phyloP scores from a whole-genome alignment of 306 rosid species.

The Cucurbita maxima region DNA sequence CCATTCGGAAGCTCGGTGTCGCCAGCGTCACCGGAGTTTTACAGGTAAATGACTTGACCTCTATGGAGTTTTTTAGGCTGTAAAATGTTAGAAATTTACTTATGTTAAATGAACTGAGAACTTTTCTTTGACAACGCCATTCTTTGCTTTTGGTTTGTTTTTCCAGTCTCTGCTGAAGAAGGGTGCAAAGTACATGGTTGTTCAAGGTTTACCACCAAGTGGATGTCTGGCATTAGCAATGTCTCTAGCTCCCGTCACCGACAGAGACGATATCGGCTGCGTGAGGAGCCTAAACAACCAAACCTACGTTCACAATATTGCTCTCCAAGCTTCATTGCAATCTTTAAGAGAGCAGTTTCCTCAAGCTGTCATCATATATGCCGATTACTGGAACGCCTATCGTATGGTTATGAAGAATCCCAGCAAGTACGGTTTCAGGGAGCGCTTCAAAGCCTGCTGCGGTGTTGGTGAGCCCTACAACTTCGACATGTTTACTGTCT shows the following conservation, averaged over 20 bases:
- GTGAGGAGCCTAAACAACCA: constrained; percentile 50
- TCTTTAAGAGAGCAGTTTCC: constrained; percentile 48
- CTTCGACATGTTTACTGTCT: constrained; percentile 29
- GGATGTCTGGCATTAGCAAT: constrained; percentile 70
- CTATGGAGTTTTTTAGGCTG: neutral
- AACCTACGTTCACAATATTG: constrained; percentile 41
- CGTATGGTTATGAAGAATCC: constrained; percentile 42
- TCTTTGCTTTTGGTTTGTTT: neutral
- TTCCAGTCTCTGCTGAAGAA: constrained; percentile 51
- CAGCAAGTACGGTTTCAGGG: constrained; percentile 38
- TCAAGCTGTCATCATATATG: constrained; percentile 42
- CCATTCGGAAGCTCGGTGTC: constrained; percentile 42
- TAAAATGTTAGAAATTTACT: neutral
- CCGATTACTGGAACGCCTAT: constrained; percentile 72
- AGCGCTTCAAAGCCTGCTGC: constrained; percentile 56
- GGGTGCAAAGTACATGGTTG: constrained; percentile 79
- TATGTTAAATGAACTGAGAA: neutral
- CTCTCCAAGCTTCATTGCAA: constrained; percentile 31
- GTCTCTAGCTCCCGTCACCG: constrained; percentile 37
- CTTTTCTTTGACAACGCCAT: neutral
- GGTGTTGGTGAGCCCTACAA: constrained; percentile 58
- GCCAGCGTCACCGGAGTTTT: constrained; percentile 28
- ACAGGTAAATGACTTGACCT: constrained; percentile 29
- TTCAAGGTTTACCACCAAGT: constrained; percentile 56
- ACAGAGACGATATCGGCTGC: constrained; percentile 70